Conservation (phyloP, 2,329 filamentous ascomycete genomes). For the Arthrobotrys entomopaga region DNA sequence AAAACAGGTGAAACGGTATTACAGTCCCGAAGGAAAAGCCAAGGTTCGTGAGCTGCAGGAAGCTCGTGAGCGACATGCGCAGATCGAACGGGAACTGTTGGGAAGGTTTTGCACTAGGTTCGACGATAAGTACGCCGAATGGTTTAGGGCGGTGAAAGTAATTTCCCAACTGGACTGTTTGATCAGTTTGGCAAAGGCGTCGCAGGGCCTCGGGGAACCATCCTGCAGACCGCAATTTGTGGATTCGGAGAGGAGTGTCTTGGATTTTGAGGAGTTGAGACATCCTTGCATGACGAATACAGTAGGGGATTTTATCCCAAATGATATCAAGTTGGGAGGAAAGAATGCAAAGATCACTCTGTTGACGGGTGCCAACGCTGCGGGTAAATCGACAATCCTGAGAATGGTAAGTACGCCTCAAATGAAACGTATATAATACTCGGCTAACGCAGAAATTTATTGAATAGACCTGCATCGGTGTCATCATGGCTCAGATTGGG, state of each 20-base stretch:
- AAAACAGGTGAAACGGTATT: constrained; percentile 88
- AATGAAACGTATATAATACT: constrained; percentile 39
- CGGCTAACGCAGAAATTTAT: not conserved
- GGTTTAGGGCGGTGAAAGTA: constrained; percentile 89
- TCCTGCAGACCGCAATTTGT: constrained; percentile 90
- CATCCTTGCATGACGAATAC: constrained; percentile 89
- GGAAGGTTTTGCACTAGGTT: constrained; percentile 86
- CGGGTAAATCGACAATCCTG: constrained; percentile 94
- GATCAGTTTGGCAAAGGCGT: constrained; percentile 90
- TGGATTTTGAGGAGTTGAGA: constrained; percentile 92
- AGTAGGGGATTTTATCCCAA: constrained; percentile 94
- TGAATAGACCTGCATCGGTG: constrained; percentile 83
- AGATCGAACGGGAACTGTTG: constrained; percentile 87
- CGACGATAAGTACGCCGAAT: constrained; percentile 83
- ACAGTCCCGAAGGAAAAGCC: constrained; percentile 82
- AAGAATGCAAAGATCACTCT: constrained; percentile 83
- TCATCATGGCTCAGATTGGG: constrained; percentile 97
- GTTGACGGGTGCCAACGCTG: constrained; percentile 94
- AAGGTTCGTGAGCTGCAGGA: constrained; percentile 91
- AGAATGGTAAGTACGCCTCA: constrained; percentile 75
- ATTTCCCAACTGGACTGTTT: constrained; percentile 93
- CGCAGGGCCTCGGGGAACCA: constrained; percentile 81
- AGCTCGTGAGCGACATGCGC: constrained; percentile 89
- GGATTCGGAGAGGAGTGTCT: constrained; percentile 81
- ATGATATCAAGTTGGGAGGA: constrained; percentile 88